A percentile compares a stretch with the other conserved stretches of the same genome.
Conservation (phyloP, 1,284 basidiomycete genomes). For the Apiotrichum veenhuisii region DNA sequence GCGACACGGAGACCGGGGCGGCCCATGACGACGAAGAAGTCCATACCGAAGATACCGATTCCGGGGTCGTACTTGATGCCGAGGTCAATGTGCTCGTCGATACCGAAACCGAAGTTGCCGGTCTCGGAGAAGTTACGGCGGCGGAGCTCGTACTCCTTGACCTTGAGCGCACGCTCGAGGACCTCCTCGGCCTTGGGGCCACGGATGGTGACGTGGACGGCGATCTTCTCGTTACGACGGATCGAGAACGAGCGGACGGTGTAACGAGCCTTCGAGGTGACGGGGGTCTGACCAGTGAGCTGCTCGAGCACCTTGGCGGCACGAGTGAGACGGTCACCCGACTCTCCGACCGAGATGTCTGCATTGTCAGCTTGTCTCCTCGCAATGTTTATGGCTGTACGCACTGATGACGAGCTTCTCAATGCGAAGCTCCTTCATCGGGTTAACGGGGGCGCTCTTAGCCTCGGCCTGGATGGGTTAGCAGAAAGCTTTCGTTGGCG, state of each 20-base stretch:
- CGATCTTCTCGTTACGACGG: constrained; percentile 99
- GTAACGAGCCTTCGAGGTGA: constrained; percentile 99
- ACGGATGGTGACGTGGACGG: constrained; percentile 97
- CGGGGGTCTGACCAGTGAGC: constrained; percentile 98
- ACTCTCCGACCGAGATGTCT: constrained; percentile 99
- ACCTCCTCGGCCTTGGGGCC: constrained; percentile 99
- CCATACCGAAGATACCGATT: constrained; percentile 98
- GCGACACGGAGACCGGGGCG: constrained; percentile 91
- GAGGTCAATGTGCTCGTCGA: constrained; percentile 98
- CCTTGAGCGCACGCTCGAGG: constrained; percentile 97
- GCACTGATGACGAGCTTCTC: constrained; percentile 99
- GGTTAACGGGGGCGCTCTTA: constrained; percentile 83
- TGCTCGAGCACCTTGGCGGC: constrained; percentile 99
- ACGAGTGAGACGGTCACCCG: constrained; percentile 97
- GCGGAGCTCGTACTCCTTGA: constrained; percentile 98
- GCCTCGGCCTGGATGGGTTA: constrained; percentile 66
- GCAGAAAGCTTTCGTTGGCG: not conserved
- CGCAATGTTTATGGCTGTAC: constrained; percentile 47
- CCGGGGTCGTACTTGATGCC: constrained; percentile 96
- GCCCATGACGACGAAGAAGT: constrained; percentile 97
- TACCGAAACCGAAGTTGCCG: constrained; percentile 97
- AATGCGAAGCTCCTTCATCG: constrained; percentile 93
- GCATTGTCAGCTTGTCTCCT: constrained; percentile 11
- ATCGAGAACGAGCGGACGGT: constrained; percentile 99
- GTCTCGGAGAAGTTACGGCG: constrained; percentile 90